Conservation (phyloP, 352 stramenopile species). For the Phytophthora ohioensis region DNA sequence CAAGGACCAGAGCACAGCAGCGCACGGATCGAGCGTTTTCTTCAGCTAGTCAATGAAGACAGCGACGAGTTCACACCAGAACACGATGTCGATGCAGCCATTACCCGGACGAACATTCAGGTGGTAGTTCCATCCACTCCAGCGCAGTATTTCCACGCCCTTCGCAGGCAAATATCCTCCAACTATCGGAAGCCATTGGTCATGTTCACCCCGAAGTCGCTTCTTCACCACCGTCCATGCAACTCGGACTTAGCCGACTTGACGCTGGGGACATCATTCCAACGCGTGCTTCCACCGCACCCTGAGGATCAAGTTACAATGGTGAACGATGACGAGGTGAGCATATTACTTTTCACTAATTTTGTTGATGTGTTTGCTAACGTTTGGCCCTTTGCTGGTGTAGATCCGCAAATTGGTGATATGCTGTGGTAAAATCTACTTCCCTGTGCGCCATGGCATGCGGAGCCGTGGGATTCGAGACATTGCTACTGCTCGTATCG, state of each 20-base stretch:
- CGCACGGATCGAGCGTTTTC: slow-evolving; percentile 85
- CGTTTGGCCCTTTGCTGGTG: slow-evolving; percentile 18
- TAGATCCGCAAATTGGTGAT: slow-evolving; percentile 82
- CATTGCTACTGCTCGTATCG: slow-evolving; percentile 76
- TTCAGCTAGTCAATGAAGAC: slow-evolving; percentile 86
- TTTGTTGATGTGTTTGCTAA: slow-evolving; percentile 11
- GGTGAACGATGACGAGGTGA: slow-evolving; percentile 69
- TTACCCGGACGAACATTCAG: slow-evolving; percentile 76
- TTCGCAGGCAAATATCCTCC: slow-evolving; percentile 86
- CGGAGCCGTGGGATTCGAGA: slow-evolving; percentile 63
- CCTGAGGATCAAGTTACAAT: slow-evolving; percentile 75
- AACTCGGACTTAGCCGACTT: slow-evolving; percentile 82
- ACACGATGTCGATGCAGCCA: slow-evolving; percentile 46
- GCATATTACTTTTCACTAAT: not conserved
- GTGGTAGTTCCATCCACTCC: slow-evolving; percentile 87
- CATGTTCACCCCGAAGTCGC: slow-evolving; percentile 84
- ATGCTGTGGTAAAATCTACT: slow-evolving; percentile 91
- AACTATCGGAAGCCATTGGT: slow-evolving; percentile 85
- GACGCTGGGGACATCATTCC: slow-evolving; percentile 60
- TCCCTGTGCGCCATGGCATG: slow-evolving; percentile 70
- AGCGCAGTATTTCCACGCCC: slow-evolving; percentile 97
- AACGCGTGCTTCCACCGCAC: slow-evolving; percentile 78
- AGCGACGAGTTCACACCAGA: slow-evolving; percentile 63
- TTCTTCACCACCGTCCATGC: slow-evolving; percentile 85
- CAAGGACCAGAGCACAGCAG: slow-evolving; percentile 89